phyloP scores from a whole-genome alignment of 768 basidiomycete genomes.

The Suillus sp. region DNA sequence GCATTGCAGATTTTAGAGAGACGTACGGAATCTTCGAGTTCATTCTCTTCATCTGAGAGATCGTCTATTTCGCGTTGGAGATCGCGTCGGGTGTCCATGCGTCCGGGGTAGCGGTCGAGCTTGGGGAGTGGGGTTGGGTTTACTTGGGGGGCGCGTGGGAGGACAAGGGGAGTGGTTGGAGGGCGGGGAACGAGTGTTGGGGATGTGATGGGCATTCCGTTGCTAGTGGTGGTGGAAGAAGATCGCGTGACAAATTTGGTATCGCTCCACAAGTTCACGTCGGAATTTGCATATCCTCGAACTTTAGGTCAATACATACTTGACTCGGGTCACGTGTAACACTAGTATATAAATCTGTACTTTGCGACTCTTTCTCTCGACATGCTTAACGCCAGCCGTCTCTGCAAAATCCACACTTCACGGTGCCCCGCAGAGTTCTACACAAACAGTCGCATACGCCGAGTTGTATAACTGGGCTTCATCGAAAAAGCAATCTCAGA shows the following conservation, averaged over 20 bases:
- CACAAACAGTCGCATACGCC: too few relatives aligned
- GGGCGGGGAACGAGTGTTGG: constrained; percentile 75
- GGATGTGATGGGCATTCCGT: constrained; percentile 53
- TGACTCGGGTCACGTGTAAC: too few relatives aligned
- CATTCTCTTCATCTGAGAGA: constrained; percentile 80
- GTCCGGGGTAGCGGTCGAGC: constrained; percentile 50
- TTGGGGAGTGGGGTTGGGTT: constrained; percentile 62
- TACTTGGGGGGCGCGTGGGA: constrained; percentile 67
- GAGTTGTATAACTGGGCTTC: too few relatives aligned
- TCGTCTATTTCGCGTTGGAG: constrained; percentile 79
- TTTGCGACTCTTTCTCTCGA: too few relatives aligned
- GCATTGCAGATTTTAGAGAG: neutral
- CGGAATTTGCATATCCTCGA: neutral
- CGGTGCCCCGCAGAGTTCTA: too few relatives aligned
- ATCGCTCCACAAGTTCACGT: too few relatives aligned
- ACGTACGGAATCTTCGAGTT: constrained; percentile 75
- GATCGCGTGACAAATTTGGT: neutral
- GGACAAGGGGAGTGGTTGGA: constrained; percentile 62
- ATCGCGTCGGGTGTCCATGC: constrained; percentile 66
- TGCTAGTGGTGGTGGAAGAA: neutral
- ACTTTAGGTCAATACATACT: too few relatives aligned
- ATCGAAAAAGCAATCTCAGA: too few relatives aligned
- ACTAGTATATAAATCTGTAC: too few relatives aligned
- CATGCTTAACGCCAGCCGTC: too few relatives aligned
- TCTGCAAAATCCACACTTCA: too few relatives aligned